A percentile compares a stretch with the other conserved stretches of the same genome.
phyloP scores from a whole-genome alignment of 345 rosid genomes.

The Reutealis trisperma region DNA sequence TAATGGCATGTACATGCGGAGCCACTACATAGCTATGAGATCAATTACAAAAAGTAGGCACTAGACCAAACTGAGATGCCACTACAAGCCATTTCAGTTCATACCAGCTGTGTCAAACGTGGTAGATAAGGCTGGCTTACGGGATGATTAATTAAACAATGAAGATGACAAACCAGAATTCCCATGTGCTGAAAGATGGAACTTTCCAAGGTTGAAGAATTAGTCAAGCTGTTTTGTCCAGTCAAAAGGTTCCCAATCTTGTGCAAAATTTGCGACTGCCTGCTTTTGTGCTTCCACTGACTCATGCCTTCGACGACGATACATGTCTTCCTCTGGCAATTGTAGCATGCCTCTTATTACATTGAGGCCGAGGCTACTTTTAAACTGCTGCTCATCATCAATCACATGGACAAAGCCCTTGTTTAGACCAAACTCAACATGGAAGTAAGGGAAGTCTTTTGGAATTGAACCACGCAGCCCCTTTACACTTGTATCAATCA shows the following conservation, averaged over 20 bases:
- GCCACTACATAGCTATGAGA: too few species aligned
- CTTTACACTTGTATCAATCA: slow-evolving; percentile 82
- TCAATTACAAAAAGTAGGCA: too few species aligned
- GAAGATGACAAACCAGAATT: too few species aligned
- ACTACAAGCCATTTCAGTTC: too few species aligned
- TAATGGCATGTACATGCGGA: too few species aligned
- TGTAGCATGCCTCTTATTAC: slow-evolving; percentile 88
- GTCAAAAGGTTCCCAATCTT: slow-evolving; percentile 79
- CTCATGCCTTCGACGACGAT: slow-evolving; percentile 61
- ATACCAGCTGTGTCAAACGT: too few species aligned
- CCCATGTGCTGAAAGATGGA: too few species aligned
- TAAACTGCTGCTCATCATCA: slow-evolving; percentile 85
- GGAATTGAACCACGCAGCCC: slow-evolving; percentile 86
- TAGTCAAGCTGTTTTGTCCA: slow-evolving; percentile 89
- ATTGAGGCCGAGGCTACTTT: slow-evolving; percentile 77
- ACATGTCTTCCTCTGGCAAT: slow-evolving; percentile 88
- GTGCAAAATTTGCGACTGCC: slow-evolving; percentile 55
- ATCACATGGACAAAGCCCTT: slow-evolving; percentile 91
- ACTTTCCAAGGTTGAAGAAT: neutral
- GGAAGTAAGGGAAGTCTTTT: slow-evolving; percentile 90
- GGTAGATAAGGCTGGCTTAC: too few species aligned
- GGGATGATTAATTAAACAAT: too few species aligned
- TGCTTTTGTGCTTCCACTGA: slow-evolving; percentile 69
- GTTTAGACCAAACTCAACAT: slow-evolving; percentile 81
- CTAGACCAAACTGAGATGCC: too few species aligned